Conservation (phyloP, 208 protist species). For the Tetramitus jugosus region DNA sequence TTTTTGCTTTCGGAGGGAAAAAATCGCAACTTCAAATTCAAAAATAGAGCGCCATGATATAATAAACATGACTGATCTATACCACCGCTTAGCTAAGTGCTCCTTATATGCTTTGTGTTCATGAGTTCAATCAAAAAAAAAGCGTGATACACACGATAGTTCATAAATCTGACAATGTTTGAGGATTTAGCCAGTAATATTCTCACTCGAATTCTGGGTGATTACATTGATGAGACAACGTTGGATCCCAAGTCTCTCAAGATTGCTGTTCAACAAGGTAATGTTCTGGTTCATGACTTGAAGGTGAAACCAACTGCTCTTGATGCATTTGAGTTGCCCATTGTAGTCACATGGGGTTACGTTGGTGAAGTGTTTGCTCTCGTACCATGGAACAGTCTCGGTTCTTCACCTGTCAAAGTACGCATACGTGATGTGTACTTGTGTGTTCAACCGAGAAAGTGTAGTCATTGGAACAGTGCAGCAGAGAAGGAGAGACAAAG, state of each 20-base stretch:
- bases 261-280: neutral
- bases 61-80: too few relatives aligned
- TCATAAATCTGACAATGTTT: neutral
- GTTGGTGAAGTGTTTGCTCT: neutral
- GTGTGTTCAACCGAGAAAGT: neutral
- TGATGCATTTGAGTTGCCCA: neutral
- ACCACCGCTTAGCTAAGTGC: too few relatives aligned
- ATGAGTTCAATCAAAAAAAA: too few relatives aligned
- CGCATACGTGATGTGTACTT: neutral
- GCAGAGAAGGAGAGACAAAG: neutral
- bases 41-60: too few relatives aligned
- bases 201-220: neutral
- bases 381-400: neutral
- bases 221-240: neutral
- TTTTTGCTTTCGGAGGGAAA: too few relatives aligned
- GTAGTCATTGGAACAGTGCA: neutral
- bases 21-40: too few relatives aligned
- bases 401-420: neutral
- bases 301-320: neutral
- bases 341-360: neutral
- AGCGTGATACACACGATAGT: too few relatives aligned
- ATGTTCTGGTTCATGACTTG: neutral
- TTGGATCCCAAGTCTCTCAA: neutral
- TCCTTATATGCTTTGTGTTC: too few relatives aligned
- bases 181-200: neutral